A percentile compares a stretch with the other conserved stretches of the same genome.
Conservation (phyloP, 345 rosid species). For the Raphanus sativus region DNA sequence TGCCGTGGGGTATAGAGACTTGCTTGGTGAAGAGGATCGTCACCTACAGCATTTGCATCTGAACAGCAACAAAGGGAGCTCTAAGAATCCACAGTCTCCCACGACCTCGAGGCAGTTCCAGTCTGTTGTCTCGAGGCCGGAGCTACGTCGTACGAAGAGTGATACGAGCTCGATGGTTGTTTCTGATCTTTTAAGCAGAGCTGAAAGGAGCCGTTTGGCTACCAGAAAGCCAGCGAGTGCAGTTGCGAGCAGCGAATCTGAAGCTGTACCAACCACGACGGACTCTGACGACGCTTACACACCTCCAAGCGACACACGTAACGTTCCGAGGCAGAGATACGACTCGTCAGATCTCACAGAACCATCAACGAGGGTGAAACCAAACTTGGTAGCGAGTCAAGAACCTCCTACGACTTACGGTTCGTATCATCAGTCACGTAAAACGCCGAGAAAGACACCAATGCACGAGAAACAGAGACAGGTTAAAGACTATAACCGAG, state of each 20-base stretch:
- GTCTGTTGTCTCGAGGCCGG: slow-evolving; percentile 44
- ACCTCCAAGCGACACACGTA: neutral
- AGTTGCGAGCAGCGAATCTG: slow-evolving; percentile 20
- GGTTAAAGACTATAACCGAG: slow-evolving; percentile 16
- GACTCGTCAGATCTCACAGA: slow-evolving; percentile 20
- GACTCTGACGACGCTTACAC: neutral
- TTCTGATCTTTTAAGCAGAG: slow-evolving; percentile 27
- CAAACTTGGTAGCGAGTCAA: neutral
- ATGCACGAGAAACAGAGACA: slow-evolving; percentile 3
- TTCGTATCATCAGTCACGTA: slow-evolving; percentile 20
- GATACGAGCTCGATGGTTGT: slow-evolving; percentile 67
- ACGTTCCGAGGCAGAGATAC: neutral
- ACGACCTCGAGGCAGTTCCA: slow-evolving; percentile 20
- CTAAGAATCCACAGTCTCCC: slow-evolving; percentile 31
- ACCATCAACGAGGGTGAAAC: neutral
- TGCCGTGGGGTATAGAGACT: slow-evolving; percentile 76
- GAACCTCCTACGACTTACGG: neutral
- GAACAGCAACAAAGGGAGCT: slow-evolving; percentile 36
- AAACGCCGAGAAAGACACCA: slow-evolving; percentile 18
- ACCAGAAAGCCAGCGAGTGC: slow-evolving; percentile 12
- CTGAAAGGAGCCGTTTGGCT: slow-evolving; percentile 35
- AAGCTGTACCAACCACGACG: slow-evolving; percentile 7
- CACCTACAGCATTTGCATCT: slow-evolving; percentile 38
- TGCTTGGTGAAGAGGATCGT: slow-evolving; percentile 68
- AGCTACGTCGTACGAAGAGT: slow-evolving; percentile 71